phyloP scores from a whole-genome alignment of 306 rosid genomes.

The Ormosia semicastrata region DNA sequence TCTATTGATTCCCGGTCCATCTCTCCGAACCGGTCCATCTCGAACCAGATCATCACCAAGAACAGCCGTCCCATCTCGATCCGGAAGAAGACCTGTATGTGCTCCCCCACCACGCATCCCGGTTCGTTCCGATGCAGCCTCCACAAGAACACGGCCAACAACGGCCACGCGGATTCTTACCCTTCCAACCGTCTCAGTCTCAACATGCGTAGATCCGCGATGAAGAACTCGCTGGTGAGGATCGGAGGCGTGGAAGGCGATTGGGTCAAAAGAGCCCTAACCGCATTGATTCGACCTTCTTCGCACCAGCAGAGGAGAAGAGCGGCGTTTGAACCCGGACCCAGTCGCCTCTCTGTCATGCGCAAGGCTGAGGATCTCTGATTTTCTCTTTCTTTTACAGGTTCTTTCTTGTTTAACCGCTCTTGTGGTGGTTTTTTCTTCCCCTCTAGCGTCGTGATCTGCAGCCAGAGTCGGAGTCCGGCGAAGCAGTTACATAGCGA shows the following conservation, averaged over 20 bases:
- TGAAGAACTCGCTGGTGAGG: constrained; percentile 89
- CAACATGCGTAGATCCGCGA: constrained; percentile 94
- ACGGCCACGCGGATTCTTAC: constrained; percentile 33
- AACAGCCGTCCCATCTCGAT: constrained; percentile 52
- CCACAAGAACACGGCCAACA: constrained; percentile 49
- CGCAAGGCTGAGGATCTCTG: constrained; percentile 52
- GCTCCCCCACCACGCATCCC: constrained; percentile 90
- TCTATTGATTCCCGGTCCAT: constrained; percentile 72
- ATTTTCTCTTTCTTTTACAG: constrained; percentile 33
- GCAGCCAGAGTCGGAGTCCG: constrained; percentile 33
- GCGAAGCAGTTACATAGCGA: constrained; percentile 12
- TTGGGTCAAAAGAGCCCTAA: constrained; percentile 84
- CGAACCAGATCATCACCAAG: constrained; percentile 56
- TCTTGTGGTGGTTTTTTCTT: constrained; percentile 12
- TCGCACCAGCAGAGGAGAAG: constrained; percentile 87
- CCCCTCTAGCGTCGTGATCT: constrained; percentile 37
- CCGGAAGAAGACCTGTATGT: constrained; percentile 78
- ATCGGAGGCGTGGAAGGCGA: constrained; percentile 96
- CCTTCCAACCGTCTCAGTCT: constrained; percentile 64
- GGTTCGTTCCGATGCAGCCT: constrained; percentile 93
- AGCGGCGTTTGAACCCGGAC: constrained; percentile 61
- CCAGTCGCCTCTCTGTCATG: constrained; percentile 79
- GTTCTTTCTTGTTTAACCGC: constrained; percentile 41
- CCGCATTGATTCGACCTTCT: constrained; percentile 85
- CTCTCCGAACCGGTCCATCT: constrained; percentile 74